Conservation (phyloP, 306 rosid genomes). For the Casuarina glauca region DNA sequence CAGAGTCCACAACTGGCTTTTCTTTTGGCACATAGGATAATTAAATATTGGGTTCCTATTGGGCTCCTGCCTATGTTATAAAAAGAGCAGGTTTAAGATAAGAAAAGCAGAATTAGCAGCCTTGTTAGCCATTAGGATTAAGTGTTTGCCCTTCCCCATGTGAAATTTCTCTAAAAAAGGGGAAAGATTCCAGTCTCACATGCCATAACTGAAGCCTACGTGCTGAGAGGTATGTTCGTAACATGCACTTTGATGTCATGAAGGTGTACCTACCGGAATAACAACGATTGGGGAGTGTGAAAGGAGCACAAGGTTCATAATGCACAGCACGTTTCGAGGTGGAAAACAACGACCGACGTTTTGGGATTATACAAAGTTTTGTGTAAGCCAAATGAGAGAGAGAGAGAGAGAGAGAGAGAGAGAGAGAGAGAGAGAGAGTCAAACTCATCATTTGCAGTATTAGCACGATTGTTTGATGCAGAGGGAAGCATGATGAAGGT, state of each 20-base stretch:
- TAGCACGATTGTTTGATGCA: conserved; percentile 21
- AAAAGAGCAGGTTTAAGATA: not conserved
- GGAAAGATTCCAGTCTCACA: conserved; percentile 41
- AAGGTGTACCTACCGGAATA: not conserved
- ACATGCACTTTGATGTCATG: not conserved
- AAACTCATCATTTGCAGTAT: not conserved
- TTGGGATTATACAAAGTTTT: not conserved
- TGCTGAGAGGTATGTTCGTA: conserved; percentile 21
- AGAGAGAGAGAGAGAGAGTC: not conserved
- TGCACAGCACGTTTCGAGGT: conserved; percentile 1
- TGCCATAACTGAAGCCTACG: conserved; percentile 30
- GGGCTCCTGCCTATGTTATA: not conserved
- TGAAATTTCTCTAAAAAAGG: conserved; percentile 16
- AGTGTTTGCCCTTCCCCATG: conserved; percentile 29
- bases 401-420: not conserved
- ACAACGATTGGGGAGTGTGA: not conserved
- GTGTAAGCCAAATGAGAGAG: not conserved
- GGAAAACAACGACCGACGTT: not conserved
- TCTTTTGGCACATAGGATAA: not conserved
- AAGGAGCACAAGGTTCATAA: not conserved
- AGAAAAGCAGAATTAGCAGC: not conserved
- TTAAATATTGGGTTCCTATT: conserved; percentile 20
- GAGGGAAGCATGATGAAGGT: conserved; percentile 9
- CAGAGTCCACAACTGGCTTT: not conserved
- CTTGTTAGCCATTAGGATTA: not conserved